Conservation (phyloP, 352 stramenopile species). For the Phytophthora litchii region DNA sequence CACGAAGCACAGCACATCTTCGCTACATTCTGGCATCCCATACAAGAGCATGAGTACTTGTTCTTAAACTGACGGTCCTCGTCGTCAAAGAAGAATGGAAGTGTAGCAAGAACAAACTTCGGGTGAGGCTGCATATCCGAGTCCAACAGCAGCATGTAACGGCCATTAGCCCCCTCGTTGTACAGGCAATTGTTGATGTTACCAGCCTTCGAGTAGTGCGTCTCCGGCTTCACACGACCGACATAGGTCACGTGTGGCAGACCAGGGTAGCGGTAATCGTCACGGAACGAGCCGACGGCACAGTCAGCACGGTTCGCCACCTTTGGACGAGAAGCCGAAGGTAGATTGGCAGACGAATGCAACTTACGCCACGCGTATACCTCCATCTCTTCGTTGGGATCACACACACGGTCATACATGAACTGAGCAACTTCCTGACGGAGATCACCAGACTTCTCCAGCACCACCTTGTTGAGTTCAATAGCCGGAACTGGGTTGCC, state of each 20-base stretch:
- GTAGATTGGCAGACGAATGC: constrained; percentile 83
- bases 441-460: constrained; percentile 81
- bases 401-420: constrained; percentile 89
- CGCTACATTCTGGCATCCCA: constrained; percentile 78
- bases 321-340: constrained; percentile 65
- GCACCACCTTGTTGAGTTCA: constrained; percentile 78
- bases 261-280: constrained; percentile 86
- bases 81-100: constrained; percentile 90
- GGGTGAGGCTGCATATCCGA: constrained; percentile 88
- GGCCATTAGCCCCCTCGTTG: constrained; percentile 84
- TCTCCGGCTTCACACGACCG: constrained; percentile 75
- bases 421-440: constrained; percentile 88
- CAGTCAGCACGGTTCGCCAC: constrained; percentile 82
- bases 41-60: constrained; percentile 80
- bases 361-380: constrained; percentile 89
- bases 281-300: constrained; percentile 80
- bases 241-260: constrained; percentile 81
- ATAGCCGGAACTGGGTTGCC: constrained; percentile 69
- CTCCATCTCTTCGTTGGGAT: constrained; percentile 87
- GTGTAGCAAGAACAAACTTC: constrained; percentile 81
- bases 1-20: constrained; percentile 88
- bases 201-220: constrained; percentile 85
- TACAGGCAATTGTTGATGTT: constrained; percentile 93
- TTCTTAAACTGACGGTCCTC: constrained; percentile 80
- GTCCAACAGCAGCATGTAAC: constrained; percentile 82